Percentiles rank a stretch among this genome's conserved stretches.
phyloP scores from a whole-genome alignment of 169 alveolate genomes.

The Plasmodium billcollinsi region DNA sequence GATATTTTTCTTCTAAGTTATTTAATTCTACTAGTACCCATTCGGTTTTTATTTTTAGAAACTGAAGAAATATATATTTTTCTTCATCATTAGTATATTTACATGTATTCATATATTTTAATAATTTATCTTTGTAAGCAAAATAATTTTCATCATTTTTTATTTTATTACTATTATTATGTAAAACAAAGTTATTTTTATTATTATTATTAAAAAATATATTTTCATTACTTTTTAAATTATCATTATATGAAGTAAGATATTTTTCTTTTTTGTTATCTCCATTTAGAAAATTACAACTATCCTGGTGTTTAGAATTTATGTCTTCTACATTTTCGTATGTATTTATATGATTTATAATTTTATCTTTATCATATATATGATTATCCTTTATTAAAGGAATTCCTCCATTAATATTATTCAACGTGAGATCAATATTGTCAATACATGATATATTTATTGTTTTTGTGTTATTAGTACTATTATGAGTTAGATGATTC shows the following conservation, averaged over 20 bases:
- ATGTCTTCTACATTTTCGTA: neutral
- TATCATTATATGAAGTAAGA: neutral
- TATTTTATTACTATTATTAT: slow-evolving; percentile 4
- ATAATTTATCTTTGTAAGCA: slow-evolving; percentile 23
- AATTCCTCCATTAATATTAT: too few relatives aligned
- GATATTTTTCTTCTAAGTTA: slow-evolving; percentile 35
- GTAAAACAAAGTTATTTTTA: too few relatives aligned
- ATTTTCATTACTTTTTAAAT: too few relatives aligned
- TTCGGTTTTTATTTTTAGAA: slow-evolving; percentile 34
- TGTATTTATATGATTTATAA: too few relatives aligned
- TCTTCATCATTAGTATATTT: slow-evolving; percentile 41
- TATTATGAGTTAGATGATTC: neutral
- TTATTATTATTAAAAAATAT: too few relatives aligned
- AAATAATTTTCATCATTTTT: slow-evolving; percentile 22
- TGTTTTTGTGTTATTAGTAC: neutral
- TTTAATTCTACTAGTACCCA: slow-evolving; percentile 63
- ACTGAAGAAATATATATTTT: slow-evolving; percentile 22
- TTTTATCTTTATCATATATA: too few relatives aligned
- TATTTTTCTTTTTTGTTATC: neutral
- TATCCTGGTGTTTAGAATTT: too few relatives aligned
- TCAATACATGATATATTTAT: neutral
- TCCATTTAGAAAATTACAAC: neutral
- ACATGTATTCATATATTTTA: slow-evolving; percentile 62
- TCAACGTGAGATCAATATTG: too few relatives aligned
- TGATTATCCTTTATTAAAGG: too few relatives aligned